These are phyloP conservation scores for Yamadazyma sp. DNA, from an alignment of 805 yeast genomes.

Conservation along the genomic window DNA sequence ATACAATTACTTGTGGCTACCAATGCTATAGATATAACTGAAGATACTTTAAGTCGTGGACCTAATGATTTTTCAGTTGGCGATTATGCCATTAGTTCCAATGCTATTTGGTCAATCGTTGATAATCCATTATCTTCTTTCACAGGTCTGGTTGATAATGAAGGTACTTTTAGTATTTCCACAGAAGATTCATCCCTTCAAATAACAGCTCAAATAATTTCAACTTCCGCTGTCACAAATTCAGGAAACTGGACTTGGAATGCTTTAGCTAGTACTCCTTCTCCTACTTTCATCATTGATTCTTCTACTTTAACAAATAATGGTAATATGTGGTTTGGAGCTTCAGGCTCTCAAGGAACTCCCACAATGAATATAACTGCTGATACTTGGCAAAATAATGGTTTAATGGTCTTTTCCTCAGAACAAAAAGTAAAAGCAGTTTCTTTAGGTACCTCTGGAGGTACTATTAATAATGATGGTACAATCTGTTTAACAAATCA, in stretches of 20 bases:
- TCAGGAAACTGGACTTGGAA: background rate
- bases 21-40: too few relatives aligned
- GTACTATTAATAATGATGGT: slow-evolving; percentile 18
- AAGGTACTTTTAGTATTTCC: slow-evolving; percentile 12
- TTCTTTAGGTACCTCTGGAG: too few relatives aligned
- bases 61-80: slow-evolving; percentile 9
- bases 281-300: background rate
- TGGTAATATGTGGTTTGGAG: slow-evolving; percentile 23
- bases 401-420: slow-evolving; percentile 20
- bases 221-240: background rate
- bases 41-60: too few relatives aligned
- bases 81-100: background rate
- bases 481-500: slow-evolving; percentile 21
- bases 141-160: slow-evolving; percentile 10
- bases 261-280: too few relatives aligned
- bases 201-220: slow-evolving; percentile 13
- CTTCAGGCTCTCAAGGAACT: slow-evolving; percentile 17
- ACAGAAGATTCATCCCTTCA: slow-evolving; percentile 13
- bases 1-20: too few relatives aligned
- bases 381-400: slow-evolving; percentile 16
- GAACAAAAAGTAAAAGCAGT: too few relatives aligned
- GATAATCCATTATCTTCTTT: slow-evolving; percentile 11
- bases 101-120: slow-evolving; percentile 3
- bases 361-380: slow-evolving; percentile 15
- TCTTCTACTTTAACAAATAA: slow-evolving; percentile 16